phyloP scores from a whole-genome alignment of 2,329 filamentous ascomycete species.

The Thermothelomyces thermophilus region DNA sequence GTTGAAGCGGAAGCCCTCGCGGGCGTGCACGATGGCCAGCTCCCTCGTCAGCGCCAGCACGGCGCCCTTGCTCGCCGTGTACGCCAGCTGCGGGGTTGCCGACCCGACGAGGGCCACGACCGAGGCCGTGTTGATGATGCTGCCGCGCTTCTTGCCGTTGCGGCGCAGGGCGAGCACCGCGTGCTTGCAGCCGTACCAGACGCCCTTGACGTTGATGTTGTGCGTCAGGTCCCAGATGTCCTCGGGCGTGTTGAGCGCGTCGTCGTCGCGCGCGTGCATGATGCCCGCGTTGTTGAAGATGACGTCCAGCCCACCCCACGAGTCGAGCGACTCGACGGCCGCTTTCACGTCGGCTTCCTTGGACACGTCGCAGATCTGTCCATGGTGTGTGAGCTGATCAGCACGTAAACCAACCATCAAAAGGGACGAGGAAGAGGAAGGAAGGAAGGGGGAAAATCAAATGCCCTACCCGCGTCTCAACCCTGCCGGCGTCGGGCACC shows the following conservation, averaged over 20 bases:
- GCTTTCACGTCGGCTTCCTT: constrained; percentile 74
- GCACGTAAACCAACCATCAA: too few relatives aligned
- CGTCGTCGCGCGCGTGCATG: constrained; percentile 79
- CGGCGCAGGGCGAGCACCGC: constrained; percentile 74
- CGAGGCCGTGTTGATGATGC: constrained; percentile 87
- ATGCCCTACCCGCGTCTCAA: constrained; percentile 51
- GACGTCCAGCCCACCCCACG: constrained; percentile 82
- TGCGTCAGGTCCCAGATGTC: constrained; percentile 92
- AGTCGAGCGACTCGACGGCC: constrained; percentile 66
- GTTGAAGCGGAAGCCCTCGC: constrained; percentile 87
- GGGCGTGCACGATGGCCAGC: constrained; percentile 83
- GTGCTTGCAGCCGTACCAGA: constrained; percentile 96
- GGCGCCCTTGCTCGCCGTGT: constrained; percentile 90
- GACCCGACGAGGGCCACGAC: constrained; percentile 83
- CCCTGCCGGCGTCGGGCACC: constrained; percentile 51
- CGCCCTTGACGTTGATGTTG: constrained; percentile 92
- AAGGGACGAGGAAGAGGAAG: background rate
- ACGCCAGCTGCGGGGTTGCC: constrained; percentile 83
- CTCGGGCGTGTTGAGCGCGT: constrained; percentile 78
- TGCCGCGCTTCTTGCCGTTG: constrained; percentile 70
- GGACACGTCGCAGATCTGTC: constrained; percentile 64
- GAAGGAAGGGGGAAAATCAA: background rate
- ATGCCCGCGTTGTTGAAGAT: constrained; percentile 98
- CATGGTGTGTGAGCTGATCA: background rate
- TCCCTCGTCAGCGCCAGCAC: constrained; percentile 86